These are phyloP conservation scores for Colletotrichum endophyticum DNA, from an alignment of 2,329 filamentous ascomycete genomes.

Conservation along the genomic window DNA sequence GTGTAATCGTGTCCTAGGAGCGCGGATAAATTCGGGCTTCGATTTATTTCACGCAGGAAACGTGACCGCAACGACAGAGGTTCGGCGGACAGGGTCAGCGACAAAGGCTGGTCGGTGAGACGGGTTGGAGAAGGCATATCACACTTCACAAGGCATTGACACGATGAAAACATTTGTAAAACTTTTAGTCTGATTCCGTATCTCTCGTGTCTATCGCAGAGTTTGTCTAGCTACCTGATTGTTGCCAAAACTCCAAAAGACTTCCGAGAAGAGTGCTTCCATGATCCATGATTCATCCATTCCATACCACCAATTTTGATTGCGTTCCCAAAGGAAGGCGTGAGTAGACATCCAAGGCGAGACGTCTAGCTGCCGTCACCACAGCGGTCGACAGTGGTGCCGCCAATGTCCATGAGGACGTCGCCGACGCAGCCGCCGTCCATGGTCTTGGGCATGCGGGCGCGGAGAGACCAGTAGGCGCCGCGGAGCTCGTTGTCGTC, in stretches of 20 bases:
- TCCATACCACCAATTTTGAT: not conserved
- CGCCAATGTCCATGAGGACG: not conserved
- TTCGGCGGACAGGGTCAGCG: rapidly evolving
- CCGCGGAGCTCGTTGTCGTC: not conserved
- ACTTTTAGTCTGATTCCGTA: not conserved
- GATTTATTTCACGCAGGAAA: rapidly evolving
- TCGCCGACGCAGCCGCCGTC: not conserved
- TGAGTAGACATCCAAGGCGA: not conserved
- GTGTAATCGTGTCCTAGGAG: not conserved
- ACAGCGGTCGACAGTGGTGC: not conserved
- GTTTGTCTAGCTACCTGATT: not conserved
- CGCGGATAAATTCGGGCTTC: rapidly evolving
- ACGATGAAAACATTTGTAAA: not conserved
- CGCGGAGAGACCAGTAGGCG: not conserved
- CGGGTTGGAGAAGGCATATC: not conserved
- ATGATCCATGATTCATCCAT: not conserved
- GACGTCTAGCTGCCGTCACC: not conserved
- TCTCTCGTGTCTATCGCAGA: not conserved
- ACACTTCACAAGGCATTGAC: not conserved
- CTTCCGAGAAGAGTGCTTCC: not conserved
- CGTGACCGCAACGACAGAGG: not conserved
- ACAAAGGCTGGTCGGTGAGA: not conserved
- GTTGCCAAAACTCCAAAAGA: not conserved
- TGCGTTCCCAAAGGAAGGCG: not conserved
- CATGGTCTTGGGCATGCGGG: not conserved